A percentile compares a stretch with the other conserved stretches of the same genome.
Conservation (phyloP, 352 stramenopile species). For the Pythium brachiatum region DNA sequence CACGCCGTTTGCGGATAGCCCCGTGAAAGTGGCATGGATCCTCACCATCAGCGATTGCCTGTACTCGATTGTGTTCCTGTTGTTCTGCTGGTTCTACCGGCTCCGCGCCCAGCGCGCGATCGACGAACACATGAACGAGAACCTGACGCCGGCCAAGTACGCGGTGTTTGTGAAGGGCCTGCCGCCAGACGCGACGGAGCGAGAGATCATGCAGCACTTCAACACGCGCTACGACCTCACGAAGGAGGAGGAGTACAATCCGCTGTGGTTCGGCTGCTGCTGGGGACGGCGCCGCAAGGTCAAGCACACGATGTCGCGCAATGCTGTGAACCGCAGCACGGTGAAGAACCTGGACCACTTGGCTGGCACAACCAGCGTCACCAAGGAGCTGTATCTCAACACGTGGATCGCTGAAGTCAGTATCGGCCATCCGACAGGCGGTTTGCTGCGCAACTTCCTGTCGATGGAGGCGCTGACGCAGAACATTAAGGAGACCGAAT, state of each 20-base stretch:
- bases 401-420: conserved; percentile 89
- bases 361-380: conserved; percentile 34
- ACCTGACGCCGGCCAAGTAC: conserved; percentile 81
- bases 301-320: conserved; percentile 41
- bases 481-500: conserved; percentile 53
- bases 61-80: conserved; percentile 68
- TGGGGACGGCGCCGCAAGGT: conserved; percentile 52
- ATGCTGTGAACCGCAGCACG: conserved; percentile 39
- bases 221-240: conserved; percentile 71
- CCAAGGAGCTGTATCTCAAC: conserved; percentile 62
- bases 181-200: conserved; percentile 54
- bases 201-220: conserved; percentile 77
- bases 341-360: conserved; percentile 74
- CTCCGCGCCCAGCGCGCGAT: conserved; percentile 44
- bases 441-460: conserved; percentile 67
- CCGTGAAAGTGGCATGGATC: conserved; percentile 65
- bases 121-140: conserved; percentile 68
- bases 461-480: conserved; percentile 65
- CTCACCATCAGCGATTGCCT: conserved; percentile 56
- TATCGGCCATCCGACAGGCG: conserved; percentile 70
- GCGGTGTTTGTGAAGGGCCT: conserved; percentile 73
- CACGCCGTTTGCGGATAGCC: conserved; percentile 64
- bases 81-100: conserved; percentile 65
- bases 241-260: conserved; percentile 56
- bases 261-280: conserved; percentile 63